Evolutionary conservation across 495 filamentous ascomycete species (phyloP), one percentile per base, ranked within the genome.

Genomic region (Penicillium paxilli): DNA sequence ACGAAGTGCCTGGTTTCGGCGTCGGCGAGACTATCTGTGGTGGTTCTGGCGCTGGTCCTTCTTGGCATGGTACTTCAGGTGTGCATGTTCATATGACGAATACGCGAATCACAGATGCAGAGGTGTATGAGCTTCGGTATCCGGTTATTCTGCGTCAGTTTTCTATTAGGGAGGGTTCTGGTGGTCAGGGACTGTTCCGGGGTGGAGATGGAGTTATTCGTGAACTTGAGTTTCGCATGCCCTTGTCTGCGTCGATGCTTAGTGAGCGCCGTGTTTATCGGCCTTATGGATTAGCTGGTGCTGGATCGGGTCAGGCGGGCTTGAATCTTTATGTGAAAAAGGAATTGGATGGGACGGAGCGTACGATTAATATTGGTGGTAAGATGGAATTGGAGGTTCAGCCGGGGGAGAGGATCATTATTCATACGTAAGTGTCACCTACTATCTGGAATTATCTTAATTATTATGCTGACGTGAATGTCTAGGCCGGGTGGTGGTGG

Each of bases 61-160:
- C 77, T 17, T 96, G 91, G 91, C 78, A 91, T 50, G 92, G 92
- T 30, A 88, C 87, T 1, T 81, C 76, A 50, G 91, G 90, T 45
- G 90, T 96, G 42, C 92, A 96, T 67, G 83, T 80, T 33, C 91
- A 96, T 70, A 95, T 95, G 91, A 96, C 91, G 8, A 96, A 96
- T 64, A 96, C 92, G 7, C 81, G 90, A 4, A 96, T 96, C 65
- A 96, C 92, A 1, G 92, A 96, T 74, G 76, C 88, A 0, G 92
- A 96, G 60, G 80, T 94, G 14, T 91, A 94, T 63, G 92, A 96
- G 70, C 74, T 89, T 0, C 77, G 92, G 14, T 96, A 95, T 61
- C 92, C 92, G 0, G 87, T 95, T 1, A 63, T 96, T 9, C 73
- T 96, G n/a, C 76, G 87, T 2, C 82, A 89, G 63, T 95, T 93